Evolutionary conservation across 495 filamentous ascomycete species (phyloP), one percentile per base, ranked within the genome.

Genomic region (Trichoderma asperelloides): DNA sequence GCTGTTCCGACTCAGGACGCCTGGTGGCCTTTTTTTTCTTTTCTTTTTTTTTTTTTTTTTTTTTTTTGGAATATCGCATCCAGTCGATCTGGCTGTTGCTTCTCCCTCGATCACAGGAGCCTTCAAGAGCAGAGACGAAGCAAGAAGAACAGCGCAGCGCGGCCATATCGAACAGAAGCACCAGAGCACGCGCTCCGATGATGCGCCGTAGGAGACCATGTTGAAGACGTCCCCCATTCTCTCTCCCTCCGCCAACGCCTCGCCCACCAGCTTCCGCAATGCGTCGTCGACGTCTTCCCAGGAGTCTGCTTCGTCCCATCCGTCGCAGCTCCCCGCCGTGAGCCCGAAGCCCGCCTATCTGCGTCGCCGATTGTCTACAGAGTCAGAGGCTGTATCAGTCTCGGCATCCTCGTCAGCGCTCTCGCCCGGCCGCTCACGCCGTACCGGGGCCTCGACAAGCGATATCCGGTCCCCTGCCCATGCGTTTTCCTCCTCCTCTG

Each of bases 151-250:
- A 27, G 49, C n/a, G 5, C 2, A 47, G 15, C 40, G n/a, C 15
- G n/a, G 15, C n/a, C 43, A 47, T 18, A 47, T 18, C 43, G 43
- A 51, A 30, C 30, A n/a, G 63, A 18, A 18, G 23, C 3, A n/a
- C 25, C 12, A 16, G 55, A 33, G 27, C 55, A 13, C 25, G 55
- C 55, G 55, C 55, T 33, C 55, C 65, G 43, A 71, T 66, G 66
- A 74, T 70, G 72, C 72, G 68, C 67, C 66, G 71, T 73, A 71
- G 78, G 55, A 60, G 55, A 82, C 72, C 74, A 83, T 83, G 79
- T 79, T 83, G 77, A 78, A 79, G 70, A 79, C 75, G 70, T 80
- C 80, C 68, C 77, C 79, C 69, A 75, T 76, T 65, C 73, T 74
- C 70, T 69, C 80, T 69, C 70, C 75, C 69, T 70, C 75, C 68